phyloP scores from a whole-genome alignment of 345 rosid genomes.

The Pistacia vera region DNA sequence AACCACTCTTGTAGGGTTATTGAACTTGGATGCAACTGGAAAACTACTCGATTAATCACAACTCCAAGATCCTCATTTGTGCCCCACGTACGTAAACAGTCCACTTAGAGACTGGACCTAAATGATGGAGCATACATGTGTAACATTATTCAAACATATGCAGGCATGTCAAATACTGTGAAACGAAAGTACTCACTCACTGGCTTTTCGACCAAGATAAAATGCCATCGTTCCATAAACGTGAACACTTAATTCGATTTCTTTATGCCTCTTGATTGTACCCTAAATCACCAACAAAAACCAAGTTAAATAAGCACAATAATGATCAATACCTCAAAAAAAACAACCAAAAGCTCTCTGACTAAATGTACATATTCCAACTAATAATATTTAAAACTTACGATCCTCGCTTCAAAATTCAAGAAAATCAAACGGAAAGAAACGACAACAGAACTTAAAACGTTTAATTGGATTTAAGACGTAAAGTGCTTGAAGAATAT shows the following conservation, averaged over 20 bases:
- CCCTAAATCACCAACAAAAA: slow-evolving; percentile 31
- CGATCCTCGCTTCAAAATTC: neutral
- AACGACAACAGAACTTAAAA: neutral
- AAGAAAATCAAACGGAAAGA: neutral
- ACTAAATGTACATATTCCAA: neutral
- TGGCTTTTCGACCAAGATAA: slow-evolving; percentile 75
- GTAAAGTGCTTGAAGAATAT: neutral
- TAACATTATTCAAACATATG: neutral
- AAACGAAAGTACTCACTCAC: slow-evolving; percentile 52
- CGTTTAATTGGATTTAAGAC: neutral
- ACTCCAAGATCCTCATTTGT: slow-evolving; percentile 68
- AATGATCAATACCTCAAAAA: neutral
- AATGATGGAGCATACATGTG: slow-evolving; percentile 6
- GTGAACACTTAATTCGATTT: slow-evolving; percentile 66
- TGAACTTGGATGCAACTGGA: slow-evolving; percentile 81
- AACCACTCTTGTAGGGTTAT: slow-evolving; percentile 65
- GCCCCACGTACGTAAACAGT: slow-evolving; percentile 81
- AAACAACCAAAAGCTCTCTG: neutral
- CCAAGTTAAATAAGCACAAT: neutral
- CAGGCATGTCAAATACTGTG: neutral
- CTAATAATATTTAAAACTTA: neutral
- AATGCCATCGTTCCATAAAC: slow-evolving; percentile 80
- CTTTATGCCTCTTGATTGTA: slow-evolving; percentile 50
- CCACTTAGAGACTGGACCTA: slow-evolving; percentile 85
- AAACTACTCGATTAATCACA: slow-evolving; percentile 65